phyloP scores from a whole-genome alignment of 2,329 filamentous ascomycete genomes.

The Harringtonia lauricola region DNA sequence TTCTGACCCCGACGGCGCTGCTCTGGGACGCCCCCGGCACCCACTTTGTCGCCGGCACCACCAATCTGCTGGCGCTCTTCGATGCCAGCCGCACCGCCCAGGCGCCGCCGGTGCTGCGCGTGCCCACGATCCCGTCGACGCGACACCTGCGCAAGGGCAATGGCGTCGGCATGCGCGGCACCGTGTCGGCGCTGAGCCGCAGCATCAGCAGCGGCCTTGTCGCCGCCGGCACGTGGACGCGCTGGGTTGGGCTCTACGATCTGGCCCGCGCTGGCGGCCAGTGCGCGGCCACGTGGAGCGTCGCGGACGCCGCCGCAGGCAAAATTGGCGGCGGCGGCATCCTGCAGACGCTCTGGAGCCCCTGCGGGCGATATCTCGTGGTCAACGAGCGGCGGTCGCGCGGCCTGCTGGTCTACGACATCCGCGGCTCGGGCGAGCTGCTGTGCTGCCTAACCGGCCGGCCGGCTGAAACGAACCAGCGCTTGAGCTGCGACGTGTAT shows the following conservation, averaged over 20 bases:
- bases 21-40: conserved; percentile 44
- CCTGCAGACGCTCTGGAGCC: conserved; percentile 48
- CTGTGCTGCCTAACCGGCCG: conserved; percentile 42
- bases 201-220: conserved; percentile 28
- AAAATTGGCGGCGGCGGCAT: conserved; percentile 47
- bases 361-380: conserved; percentile 51
- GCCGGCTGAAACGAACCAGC: conserved; percentile 40
- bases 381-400: conserved; percentile 46
- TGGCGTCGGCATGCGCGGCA: conserved; percentile 54
- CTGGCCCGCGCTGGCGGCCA: conserved; percentile 37
- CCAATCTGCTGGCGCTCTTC: conserved; percentile 48
- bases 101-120: conserved; percentile 36
- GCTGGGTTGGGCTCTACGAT: conserved; percentile 53
- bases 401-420: conserved; percentile 50
- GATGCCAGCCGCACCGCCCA: conserved; percentile 42
- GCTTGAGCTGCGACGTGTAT: conserved; percentile 44
- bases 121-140: conserved; percentile 51
- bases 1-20: conserved; percentile 45
- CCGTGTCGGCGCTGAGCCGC: conserved; percentile 41
- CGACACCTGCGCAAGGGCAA: conserved; percentile 47
- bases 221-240: conserved; percentile 53
- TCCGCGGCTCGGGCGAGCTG: conserved; percentile 46
- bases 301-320: conserved; percentile 24
- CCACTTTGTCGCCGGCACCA: conserved; percentile 50
- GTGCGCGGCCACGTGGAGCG: conserved; percentile 46